Percentiles rank a stretch among this genome's conserved stretches.
These are phyloP conservation scores for Pezicula rhizophila DNA, from an alignment of 2,329 filamentous ascomycete species.

Conservation along the genomic window DNA sequence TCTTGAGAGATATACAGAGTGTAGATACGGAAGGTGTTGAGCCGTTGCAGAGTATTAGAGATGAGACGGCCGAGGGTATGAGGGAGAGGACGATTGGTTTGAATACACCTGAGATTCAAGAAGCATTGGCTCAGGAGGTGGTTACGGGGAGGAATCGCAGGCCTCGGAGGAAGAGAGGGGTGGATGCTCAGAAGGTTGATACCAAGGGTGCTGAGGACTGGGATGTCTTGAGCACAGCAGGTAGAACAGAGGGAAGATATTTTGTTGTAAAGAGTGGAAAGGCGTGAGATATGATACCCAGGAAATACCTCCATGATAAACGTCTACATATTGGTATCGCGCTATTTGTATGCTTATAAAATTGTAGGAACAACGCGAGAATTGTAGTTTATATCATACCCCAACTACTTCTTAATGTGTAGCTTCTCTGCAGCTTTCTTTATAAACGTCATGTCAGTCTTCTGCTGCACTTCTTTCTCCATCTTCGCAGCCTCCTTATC, in stretches of 20 bases:
- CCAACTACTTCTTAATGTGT: constrained; percentile 8
- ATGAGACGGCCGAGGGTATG: constrained; percentile 60
- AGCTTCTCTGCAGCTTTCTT: constrained; percentile 19
- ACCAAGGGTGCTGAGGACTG: constrained; percentile 21
- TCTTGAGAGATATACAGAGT: constrained; percentile 78
- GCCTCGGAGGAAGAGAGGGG: constrained; percentile 20
- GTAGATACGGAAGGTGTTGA: constrained; percentile 69
- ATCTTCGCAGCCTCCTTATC: constrained; percentile 29
- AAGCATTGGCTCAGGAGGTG: constrained; percentile 54
- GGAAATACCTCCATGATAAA: not conserved
- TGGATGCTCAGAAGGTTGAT: constrained; percentile 3
- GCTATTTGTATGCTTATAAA: not conserved
- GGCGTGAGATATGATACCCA: constrained; percentile 4
- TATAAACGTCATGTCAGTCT: constrained; percentile 19
- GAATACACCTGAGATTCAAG: constrained; percentile 41
- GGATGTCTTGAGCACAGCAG: constrained; percentile 25
- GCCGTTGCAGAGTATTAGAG: constrained; percentile 73
- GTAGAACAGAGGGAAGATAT: constrained; percentile 26
- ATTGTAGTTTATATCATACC: not conserved
- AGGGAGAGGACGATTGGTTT: constrained; percentile 54
- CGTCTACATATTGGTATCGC: not conserved
- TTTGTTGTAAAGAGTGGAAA: constrained; percentile 30
- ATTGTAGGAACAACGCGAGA: no score
- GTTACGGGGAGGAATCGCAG: constrained; percentile 41
- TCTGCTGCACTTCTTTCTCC: constrained; percentile 20